These are phyloP conservation scores for Funneliformis geosporum DNA, from an alignment of 192 early-diverging fungal species.

Conservation along the genomic window DNA sequence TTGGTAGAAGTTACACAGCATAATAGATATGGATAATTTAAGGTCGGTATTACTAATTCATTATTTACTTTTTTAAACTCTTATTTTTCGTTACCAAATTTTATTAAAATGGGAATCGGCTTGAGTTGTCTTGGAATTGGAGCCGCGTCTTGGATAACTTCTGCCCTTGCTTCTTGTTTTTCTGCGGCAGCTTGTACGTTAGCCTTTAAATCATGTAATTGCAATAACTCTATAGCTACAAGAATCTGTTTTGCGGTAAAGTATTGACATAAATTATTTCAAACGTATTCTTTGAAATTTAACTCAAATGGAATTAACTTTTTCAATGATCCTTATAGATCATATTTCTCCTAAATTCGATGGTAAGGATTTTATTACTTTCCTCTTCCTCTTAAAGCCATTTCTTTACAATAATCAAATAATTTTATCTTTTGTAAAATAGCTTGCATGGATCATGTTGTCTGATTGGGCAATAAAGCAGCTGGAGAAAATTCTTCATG, in stretches of 20 bases:
- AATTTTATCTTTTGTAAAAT: neutral
- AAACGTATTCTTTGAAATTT: neutral
- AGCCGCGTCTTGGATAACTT: constrained; percentile 48
- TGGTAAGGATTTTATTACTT: constrained; percentile 35
- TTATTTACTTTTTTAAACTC: no score
- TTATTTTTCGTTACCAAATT: neutral
- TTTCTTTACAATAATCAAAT: neutral
- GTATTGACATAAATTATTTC: neutral
- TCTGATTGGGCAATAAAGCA: constrained; percentile 87
- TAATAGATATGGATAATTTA: no score
- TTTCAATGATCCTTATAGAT: constrained; percentile 30
- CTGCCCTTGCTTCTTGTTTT: constrained; percentile 52
- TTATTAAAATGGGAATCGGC: constrained; percentile 52
- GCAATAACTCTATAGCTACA: constrained; percentile 64
- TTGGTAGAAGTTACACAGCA: no score
- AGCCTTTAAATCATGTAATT: constrained; percentile 60
- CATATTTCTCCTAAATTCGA: constrained; percentile 48
- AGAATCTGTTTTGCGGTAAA: constrained; percentile 57
- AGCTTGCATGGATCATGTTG: constrained; percentile 85
- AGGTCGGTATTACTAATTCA: no score
- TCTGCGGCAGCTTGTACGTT: constrained; percentile 64
- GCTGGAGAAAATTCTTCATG: constrained; percentile 74
- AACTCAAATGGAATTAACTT: neutral
- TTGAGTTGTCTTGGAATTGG: constrained; percentile 59
- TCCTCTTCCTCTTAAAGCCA: constrained; percentile 10